These are phyloP conservation scores for Lactarius hatsudake DNA, from an alignment of 768 basidiomycete genomes.

Conservation along the genomic window DNA sequence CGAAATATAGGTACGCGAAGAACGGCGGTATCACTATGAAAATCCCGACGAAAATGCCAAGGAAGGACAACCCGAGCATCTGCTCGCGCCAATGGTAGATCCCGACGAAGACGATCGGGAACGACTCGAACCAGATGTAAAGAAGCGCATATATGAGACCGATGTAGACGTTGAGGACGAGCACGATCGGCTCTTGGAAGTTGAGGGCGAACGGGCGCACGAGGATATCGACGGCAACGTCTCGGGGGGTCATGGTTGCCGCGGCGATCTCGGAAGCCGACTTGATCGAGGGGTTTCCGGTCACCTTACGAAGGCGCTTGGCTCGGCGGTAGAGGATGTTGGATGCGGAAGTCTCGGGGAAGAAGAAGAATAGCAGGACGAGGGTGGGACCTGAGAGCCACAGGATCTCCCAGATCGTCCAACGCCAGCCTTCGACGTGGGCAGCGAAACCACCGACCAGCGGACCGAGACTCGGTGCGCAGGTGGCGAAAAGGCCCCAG, in stretches of 20 bases:
- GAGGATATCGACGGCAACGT: conserved; percentile 31
- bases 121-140: conserved; percentile 38
- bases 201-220: conserved; percentile 35
- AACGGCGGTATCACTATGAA: conserved; percentile 21
- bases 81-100: conserved; percentile 37
- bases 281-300: conserved; percentile 32
- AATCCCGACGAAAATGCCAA: conserved; percentile 27
- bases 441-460: conserved; percentile 37
- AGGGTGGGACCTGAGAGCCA: conserved; percentile 35
- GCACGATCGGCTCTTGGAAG: conserved; percentile 34
- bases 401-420: conserved; percentile 38
- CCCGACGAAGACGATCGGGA: conserved; percentile 36
- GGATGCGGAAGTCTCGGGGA: conserved; percentile 34
- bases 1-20: conserved; percentile 25
- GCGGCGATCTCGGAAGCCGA: conserved; percentile 32
- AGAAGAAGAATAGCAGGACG: conserved; percentile 33
- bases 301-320: conserved; percentile 33
- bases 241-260: conserved; percentile 25
- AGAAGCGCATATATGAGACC: conserved; percentile 36
- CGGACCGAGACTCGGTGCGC: conserved; percentile 35
- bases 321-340: conserved; percentile 37
- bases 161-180: conserved; percentile 35
- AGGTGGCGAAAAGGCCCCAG: conserved; percentile 34
- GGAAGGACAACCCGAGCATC: conserved; percentile 35
- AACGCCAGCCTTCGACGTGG: conserved; percentile 35